Conservation (phyloP, 1,139 yeast species). For the Blastobotrys indianensis region DNA sequence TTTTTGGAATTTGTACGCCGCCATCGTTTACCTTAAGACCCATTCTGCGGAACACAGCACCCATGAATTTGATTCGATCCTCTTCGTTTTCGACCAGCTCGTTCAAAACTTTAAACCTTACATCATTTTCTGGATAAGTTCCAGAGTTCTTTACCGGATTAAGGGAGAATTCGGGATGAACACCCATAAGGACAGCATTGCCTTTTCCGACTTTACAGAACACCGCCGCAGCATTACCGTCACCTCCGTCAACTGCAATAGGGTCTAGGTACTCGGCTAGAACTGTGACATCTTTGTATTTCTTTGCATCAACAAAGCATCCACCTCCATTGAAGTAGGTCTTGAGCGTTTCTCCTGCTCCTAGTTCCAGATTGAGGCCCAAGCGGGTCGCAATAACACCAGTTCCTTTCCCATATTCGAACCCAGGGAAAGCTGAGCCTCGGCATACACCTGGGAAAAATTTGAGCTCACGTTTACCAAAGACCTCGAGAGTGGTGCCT, state of each 20-base stretch:
- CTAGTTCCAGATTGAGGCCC: conserved; percentile 32
- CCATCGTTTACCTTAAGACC: conserved; percentile 60
- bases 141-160: conserved; percentile 39
- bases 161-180: conserved; percentile 85
- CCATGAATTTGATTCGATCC: conserved; percentile 50
- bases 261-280: conserved; percentile 58
- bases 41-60: conserved; percentile 48
- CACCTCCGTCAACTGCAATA: conserved; percentile 37
- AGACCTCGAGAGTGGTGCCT: conserved; percentile 68
- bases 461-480: conserved; percentile 73
- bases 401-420: conserved; percentile 63
- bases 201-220: conserved; percentile 69
- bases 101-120: conserved; percentile 33
- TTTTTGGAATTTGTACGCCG: conserved; percentile 38
- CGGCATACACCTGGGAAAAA: conserved; percentile 78
- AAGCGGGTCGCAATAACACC: conserved; percentile 65
- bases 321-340: conserved; percentile 85
- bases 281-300: conserved; percentile 49
- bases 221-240: conserved; percentile 43
- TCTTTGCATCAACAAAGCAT: conserved; percentile 68
- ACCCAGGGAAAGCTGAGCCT: conserved; percentile 80
- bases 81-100: conserved; percentile 42
- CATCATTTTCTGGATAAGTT: conserved; percentile 6
- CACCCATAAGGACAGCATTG: conserved; percentile 68
- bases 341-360: conserved; percentile 25